Evolutionary conservation across 129 eudicot genomes (phyloP), one percentile per base, ranked within the genome.

Genomic region (Artemisia annua): DNA sequence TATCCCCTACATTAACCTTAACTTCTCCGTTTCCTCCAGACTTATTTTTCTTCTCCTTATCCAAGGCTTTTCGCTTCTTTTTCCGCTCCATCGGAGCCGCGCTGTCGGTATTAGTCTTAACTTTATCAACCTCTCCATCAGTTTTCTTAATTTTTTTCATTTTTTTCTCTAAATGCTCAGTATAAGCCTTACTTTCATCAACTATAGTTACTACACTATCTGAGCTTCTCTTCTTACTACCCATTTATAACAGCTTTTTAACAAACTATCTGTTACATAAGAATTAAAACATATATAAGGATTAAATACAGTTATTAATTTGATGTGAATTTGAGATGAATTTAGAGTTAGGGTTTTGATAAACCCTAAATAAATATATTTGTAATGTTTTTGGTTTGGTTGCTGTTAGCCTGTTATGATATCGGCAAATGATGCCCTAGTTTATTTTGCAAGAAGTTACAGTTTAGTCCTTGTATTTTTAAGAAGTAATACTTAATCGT

Each of bases 61-160:
- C 99, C 28, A 79, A 7, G 51, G 86, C 83, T 73, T 87, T 95
- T 32, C 94, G 78, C 60, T 78, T 85, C 81, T 95, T 95, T 74
- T 61, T 83, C 79, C 90, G 87, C 66, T 90, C 99, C 99, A 95
- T 94, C 20, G 97, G 92, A 26, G 81, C 85, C 43, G 74, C 70
- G 11, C 54, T 63, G 32, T 12, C 67, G 20, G 61, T 51, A 16
- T 67, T 50, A 28, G 18, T 16, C 44, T 64, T 69, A 46, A 39
- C 53, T 14, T 59, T 77, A n/a, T 72, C 85, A 57, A 32, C 52
- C 51, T 79, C 78, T 17, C 75, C 83, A 14, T 79, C 80, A 49
- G 58, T 62, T 30, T 62, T 62, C 35, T 62, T 62, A 0, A 62
- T 0, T 7, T 30, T 30, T 30, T 30, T 62, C 1, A 12, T 26